These are phyloP conservation scores for Solanum hybrid DNA, from an alignment of 305 asterid genomes.

Conservation along the genomic window DNA sequence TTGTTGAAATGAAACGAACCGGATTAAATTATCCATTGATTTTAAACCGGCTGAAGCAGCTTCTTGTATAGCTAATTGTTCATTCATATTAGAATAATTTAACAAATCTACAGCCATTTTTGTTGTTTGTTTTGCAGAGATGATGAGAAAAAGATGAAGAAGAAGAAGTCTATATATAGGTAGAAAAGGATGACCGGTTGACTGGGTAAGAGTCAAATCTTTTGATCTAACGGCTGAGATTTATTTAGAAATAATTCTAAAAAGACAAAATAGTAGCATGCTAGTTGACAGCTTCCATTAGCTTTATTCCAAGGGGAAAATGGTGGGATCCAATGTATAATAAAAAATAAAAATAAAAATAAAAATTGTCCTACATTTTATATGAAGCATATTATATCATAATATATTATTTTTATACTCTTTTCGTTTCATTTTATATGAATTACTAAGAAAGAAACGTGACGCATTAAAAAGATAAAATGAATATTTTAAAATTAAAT, in stretches of 20 bases:
- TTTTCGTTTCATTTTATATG: neutral
- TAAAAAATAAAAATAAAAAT: too few relatives aligned
- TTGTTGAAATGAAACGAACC: neutral
- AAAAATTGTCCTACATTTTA: too few relatives aligned
- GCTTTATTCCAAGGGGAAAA: neutral
- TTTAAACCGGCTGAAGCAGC: slow-evolving; percentile 9
- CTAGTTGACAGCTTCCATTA: neutral
- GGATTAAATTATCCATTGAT: slow-evolving; percentile 6
- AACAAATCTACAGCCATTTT: slow-evolving; percentile 50
- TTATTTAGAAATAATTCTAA: neutral
- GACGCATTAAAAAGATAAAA: too few relatives aligned
- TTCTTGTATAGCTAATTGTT: neutral
- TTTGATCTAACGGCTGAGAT: slow-evolving; percentile 4
- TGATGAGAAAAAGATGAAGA: neutral
- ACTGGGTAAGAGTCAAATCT: neutral
- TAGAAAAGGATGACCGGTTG: neutral
- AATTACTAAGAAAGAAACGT: too few relatives aligned
- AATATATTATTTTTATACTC: too few relatives aligned
- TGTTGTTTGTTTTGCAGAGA: neutral
- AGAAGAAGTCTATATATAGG: neutral
- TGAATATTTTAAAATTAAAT: too few relatives aligned
- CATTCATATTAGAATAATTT: neutral
- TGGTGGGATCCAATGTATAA: neutral
- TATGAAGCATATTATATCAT: too few relatives aligned
- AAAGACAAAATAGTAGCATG: slow-evolving; percentile 1